Conservation (phyloP, 192 early-diverging fungal species). For the Backusella sp. region DNA sequence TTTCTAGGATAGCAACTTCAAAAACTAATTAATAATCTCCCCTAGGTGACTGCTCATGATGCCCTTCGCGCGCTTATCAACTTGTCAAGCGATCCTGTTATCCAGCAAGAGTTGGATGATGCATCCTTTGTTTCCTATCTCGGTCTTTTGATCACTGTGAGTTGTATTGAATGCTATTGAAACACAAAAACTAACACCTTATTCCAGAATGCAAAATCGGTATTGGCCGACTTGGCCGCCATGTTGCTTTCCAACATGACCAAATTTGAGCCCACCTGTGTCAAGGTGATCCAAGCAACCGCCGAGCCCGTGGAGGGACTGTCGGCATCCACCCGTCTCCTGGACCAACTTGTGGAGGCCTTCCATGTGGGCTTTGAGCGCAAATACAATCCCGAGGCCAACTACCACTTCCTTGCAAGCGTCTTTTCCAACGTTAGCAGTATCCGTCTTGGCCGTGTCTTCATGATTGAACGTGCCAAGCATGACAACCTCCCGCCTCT, state of each 20-base stretch:
- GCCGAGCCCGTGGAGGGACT: constrained; percentile 36
- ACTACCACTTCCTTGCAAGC: constrained; percentile 83
- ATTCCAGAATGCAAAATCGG: constrained; percentile 56
- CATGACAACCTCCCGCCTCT: constrained; percentile 72
- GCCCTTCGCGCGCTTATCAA: constrained; percentile 84
- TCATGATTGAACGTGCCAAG: constrained; percentile 62
- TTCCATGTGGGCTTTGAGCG: constrained; percentile 83
- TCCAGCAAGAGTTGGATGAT: constrained; percentile 67
- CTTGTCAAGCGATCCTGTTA: constrained; percentile 63
- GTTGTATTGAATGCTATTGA: not conserved
- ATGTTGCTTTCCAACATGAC: constrained; percentile 94
- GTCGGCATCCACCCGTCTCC: constrained; percentile 46
- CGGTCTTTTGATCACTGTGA: constrained; percentile 66
- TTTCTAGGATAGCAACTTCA: too few species aligned
- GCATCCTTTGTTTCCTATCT: constrained; percentile 71
- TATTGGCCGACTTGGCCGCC: constrained; percentile 79
- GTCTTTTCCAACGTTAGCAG: constrained; percentile 89
- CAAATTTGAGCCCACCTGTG: constrained; percentile 60
- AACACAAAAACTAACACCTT: too few species aligned
- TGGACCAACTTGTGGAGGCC: constrained; percentile 88
- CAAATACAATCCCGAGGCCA: constrained; percentile 76
- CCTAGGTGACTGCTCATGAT: constrained; percentile 78
- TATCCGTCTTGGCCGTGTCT: constrained; percentile 62
- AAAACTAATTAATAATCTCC: not conserved
- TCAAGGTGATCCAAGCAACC: constrained; percentile 50